Conservation (phyloP, 2,329 filamentous ascomycete genomes). For the Intubia oerlemansii region DNA sequence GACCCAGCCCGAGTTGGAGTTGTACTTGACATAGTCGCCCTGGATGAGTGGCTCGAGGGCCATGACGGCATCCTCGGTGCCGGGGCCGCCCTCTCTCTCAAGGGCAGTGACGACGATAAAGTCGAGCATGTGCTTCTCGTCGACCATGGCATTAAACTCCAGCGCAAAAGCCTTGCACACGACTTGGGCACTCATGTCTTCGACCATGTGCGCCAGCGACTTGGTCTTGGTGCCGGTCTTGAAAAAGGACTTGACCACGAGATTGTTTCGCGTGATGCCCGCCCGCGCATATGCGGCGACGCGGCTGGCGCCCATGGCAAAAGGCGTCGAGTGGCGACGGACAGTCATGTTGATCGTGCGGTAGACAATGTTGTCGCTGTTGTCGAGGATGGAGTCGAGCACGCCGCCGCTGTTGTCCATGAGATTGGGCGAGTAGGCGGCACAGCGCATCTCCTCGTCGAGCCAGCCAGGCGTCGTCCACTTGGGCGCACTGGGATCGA, state of each 20-base stretch:
- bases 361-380: conserved; percentile 15
- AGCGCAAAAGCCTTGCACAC: conserved; percentile 19
- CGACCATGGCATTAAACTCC: conserved; percentile 16
- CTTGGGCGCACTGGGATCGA: conserved; percentile 6
- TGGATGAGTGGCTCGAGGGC: conserved; percentile 17
- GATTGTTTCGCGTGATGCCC: conserved; percentile 9
- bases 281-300: conserved; percentile 16
- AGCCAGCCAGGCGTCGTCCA: conserved; percentile 13
- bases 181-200: conserved; percentile 18
- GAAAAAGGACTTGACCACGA: conserved; percentile 18
- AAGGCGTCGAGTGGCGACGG: conserved; percentile 12
- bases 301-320: conserved; percentile 14
- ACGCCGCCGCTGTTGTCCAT: conserved; percentile 7
- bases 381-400: conserved; percentile 16
- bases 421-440: conserved; percentile 14
- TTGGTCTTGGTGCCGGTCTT: conserved; percentile 8
- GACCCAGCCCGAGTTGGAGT: conserved; percentile 14
- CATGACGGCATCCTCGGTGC: conserved; percentile 6
- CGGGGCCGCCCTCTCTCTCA: neutral
- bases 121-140: conserved; percentile 11
- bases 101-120: conserved; percentile 13
- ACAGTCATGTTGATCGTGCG: conserved; percentile 15
- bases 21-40: conserved; percentile 18
- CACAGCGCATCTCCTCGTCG: conserved; percentile 10
- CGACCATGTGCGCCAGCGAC: conserved; percentile 12